Percentiles rank a stretch among this genome's conserved stretches.
Conservation (phyloP, 164 flowering plant species). For the Malania oleifera region DNA sequence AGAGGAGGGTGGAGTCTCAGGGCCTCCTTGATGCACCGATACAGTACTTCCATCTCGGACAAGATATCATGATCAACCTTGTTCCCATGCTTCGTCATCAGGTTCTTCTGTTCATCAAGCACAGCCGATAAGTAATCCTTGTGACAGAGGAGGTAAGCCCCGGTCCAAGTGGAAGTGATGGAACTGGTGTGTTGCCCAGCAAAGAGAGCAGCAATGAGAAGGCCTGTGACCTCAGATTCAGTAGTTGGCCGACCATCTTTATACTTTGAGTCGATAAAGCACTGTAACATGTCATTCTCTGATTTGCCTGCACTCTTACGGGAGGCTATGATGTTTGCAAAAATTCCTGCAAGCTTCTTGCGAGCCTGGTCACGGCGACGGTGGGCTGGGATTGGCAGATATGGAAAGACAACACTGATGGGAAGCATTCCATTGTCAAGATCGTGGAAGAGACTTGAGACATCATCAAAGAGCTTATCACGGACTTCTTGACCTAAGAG, state of each 20-base stretch:
- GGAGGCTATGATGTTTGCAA: slow-evolving; percentile 61
- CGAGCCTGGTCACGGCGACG: slow-evolving; percentile 85
- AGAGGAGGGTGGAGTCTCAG: slow-evolving; percentile 94
- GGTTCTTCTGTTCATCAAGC: slow-evolving; percentile 64
- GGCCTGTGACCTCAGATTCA: slow-evolving; percentile 85
- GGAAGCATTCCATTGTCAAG: slow-evolving; percentile 98
- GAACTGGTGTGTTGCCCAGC: slow-evolving; percentile 99
- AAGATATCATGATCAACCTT: slow-evolving; percentile 79
- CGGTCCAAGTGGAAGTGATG: slow-evolving; percentile 93
- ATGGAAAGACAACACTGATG: slow-evolving; percentile 84
- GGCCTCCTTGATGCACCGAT: slow-evolving; percentile 90
- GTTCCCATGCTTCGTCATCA: slow-evolving; percentile 65
- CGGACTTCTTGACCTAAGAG: slow-evolving; percentile 91
- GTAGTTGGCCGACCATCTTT: slow-evolving; percentile 92
- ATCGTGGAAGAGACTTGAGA: slow-evolving; percentile 91
- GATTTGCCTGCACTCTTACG: slow-evolving; percentile 59
- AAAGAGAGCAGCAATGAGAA: slow-evolving; percentile 94
- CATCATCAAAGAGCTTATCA: slow-evolving; percentile 85
- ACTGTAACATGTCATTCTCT: slow-evolving; percentile 87
- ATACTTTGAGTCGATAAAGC: slow-evolving; percentile 88
- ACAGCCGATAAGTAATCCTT: slow-evolving; percentile 56
- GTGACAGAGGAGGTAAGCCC: slow-evolving; percentile 77
- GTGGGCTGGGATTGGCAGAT: slow-evolving; percentile 93
- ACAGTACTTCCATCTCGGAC: slow-evolving; percentile 83
- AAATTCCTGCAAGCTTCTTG: slow-evolving; percentile 68